Percentiles rank a stretch among this genome's conserved stretches.
These are phyloP conservation scores for Zalerion maritima DNA, from an alignment of 495 filamentous ascomycete genomes.

Conservation along the genomic window DNA sequence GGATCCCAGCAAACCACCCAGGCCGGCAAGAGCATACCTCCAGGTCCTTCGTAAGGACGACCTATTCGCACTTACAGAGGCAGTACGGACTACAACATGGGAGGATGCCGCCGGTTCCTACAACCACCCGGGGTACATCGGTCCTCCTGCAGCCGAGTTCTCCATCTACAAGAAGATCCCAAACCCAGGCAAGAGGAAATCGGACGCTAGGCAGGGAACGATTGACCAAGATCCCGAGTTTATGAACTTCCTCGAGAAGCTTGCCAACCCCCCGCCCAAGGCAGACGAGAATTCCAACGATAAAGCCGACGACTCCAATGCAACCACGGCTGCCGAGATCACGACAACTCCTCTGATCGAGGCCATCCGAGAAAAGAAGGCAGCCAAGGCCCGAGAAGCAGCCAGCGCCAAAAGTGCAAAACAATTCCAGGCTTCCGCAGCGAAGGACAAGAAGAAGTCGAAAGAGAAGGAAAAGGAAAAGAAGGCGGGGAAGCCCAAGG, in stretches of 20 bases:
- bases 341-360: conserved; percentile 83
- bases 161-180: conserved; percentile 72
- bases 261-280: conserved; percentile 53
- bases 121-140: conserved; percentile 51
- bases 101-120: conserved; percentile 58
- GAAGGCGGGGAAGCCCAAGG: conserved; percentile 52
- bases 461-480: conserved; percentile 34
- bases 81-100: conserved; percentile 49
- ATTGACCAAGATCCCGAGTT: conserved; percentile 95
- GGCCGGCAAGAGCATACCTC: conserved; percentile 63
- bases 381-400: conserved; percentile 64
- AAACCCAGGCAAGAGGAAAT: conserved; percentile 45
- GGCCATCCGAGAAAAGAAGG: conserved; percentile 79
- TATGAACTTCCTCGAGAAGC: conserved; percentile 74
- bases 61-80: conserved; percentile 45
- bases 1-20: conserved; percentile 67
- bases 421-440: conserved; percentile 11
- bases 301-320: conserved; percentile 29
- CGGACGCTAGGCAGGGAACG: conserved; percentile 77
- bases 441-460: no score
- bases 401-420: conserved; percentile 32
- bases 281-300: conserved; percentile 32
- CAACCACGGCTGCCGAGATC: conserved; percentile 47
- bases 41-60: conserved; percentile 50
- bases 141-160: conserved; percentile 65